phyloP scores from a whole-genome alignment of 2,329 filamentous ascomycete genomes.

The Lachnellula occidentalis region DNA sequence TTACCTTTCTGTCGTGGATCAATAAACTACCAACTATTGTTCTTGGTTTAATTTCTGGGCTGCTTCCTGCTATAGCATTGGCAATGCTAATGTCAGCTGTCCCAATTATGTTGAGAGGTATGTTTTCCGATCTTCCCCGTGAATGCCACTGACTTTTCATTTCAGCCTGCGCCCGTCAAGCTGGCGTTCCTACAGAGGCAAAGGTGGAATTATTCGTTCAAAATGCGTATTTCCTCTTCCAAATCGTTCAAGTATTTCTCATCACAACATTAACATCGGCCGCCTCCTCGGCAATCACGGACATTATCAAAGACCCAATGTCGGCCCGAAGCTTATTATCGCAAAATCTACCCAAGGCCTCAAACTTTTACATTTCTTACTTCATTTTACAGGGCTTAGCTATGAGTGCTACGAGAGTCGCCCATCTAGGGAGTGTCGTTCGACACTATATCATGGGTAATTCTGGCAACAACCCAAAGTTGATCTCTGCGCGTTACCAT shows the following conservation, averaged over 20 bases:
- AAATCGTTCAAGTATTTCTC: slow-evolving; percentile 62
- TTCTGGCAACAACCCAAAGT: slow-evolving; percentile 55
- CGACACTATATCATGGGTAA: slow-evolving; percentile 51
- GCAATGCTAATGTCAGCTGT: slow-evolving; percentile 56
- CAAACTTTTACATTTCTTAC: slow-evolving; percentile 65
- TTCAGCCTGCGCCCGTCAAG: slow-evolving; percentile 51
- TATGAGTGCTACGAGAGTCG: slow-evolving; percentile 52
- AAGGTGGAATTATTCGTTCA: slow-evolving; percentile 57
- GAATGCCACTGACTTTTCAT: neutral
- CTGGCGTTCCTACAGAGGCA: slow-evolving; percentile 53
- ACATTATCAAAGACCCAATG: slow-evolving; percentile 46
- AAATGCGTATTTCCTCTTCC: slow-evolving; percentile 58
- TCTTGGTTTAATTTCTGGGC: slow-evolving; percentile 55
- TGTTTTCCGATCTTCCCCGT: slow-evolving; percentile 22
- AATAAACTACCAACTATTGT: slow-evolving; percentile 48
- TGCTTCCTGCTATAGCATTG: slow-evolving; percentile 55
- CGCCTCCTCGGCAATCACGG: slow-evolving; percentile 47
- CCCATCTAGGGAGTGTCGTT: slow-evolving; percentile 54
- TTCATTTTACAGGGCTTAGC: slow-evolving; percentile 62
- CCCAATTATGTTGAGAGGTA: slow-evolving; percentile 54
- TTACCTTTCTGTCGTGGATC: slow-evolving; percentile 54
- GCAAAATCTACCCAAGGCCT: slow-evolving; percentile 52
- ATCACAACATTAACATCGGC: slow-evolving; percentile 61
- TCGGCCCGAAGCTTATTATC: slow-evolving; percentile 46
- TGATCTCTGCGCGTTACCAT: slow-evolving; percentile 53